Conservation (phyloP, 2,329 filamentous ascomycete species). For the Aspergillus fijiensis region DNA sequence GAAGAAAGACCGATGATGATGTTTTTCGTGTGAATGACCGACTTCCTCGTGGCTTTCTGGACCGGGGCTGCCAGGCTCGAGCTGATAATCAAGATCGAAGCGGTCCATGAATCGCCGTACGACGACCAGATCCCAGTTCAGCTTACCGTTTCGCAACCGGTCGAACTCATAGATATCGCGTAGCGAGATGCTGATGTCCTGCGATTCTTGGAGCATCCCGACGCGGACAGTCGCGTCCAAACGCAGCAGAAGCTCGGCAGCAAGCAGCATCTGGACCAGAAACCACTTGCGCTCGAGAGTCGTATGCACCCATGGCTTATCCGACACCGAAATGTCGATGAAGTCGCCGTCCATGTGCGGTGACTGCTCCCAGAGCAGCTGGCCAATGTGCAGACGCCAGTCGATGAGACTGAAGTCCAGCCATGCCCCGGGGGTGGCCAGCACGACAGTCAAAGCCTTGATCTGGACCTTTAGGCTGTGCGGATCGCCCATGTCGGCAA, state of each 20-base stretch:
- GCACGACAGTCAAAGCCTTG: conserved; percentile 43
- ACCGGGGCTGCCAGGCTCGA: conserved; percentile 11
- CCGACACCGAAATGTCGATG: conserved; percentile 15
- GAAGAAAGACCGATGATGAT: conserved; percentile 24
- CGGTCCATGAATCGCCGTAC: conserved; percentile 55
- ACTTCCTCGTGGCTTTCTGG: conserved; percentile 4
- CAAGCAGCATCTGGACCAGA: conserved; percentile 55
- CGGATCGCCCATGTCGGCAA: conserved; percentile 25
- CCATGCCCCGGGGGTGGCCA: conserved; percentile 48
- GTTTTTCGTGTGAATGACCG: conserved; percentile 10
- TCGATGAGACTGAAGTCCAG: conserved; percentile 49
- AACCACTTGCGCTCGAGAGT: conserved; percentile 52
- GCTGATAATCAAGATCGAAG: conserved; percentile 39
- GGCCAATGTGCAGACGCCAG: conserved; percentile 48
- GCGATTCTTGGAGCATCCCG: conserved; percentile 41
- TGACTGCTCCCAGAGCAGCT: conserved; percentile 45
- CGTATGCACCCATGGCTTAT: conserved; percentile 27
- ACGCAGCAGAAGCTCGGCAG: conserved; percentile 56
- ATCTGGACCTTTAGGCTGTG: conserved; percentile 48
- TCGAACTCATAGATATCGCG: conserved; percentile 49
- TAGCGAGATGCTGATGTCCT: conserved; percentile 42
- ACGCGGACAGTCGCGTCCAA: conserved; percentile 50
- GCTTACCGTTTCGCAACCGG: conserved; percentile 50
- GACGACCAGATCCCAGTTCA: conserved; percentile 57
- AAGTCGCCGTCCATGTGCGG: conserved; percentile 39